These are phyloP conservation scores for Leishmania guyanensis DNA, from an alignment of 208 protist genomes.

Conservation along the genomic window DNA sequence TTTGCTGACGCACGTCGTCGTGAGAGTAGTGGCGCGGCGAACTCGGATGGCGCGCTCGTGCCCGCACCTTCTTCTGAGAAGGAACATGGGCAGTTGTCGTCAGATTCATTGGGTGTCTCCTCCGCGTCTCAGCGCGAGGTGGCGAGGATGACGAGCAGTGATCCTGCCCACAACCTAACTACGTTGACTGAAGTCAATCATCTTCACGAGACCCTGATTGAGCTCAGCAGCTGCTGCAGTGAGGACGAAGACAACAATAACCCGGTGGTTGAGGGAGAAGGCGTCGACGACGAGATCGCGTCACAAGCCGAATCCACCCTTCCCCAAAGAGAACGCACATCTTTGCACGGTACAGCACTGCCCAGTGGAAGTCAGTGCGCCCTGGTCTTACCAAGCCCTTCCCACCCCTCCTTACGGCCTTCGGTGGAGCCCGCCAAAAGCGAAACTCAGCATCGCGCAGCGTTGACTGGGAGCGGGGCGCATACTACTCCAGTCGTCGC, in stretches of 20 bases:
- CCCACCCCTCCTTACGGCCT: neutral
- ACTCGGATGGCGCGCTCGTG: neutral
- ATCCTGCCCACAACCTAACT: neutral
- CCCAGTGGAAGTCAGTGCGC: no score
- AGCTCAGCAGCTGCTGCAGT: conserved; percentile 15
- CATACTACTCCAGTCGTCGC: neutral
- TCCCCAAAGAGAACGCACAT: neutral
- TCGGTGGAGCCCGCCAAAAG: no score
- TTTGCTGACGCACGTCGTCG: neutral
- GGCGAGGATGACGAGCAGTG: neutral
- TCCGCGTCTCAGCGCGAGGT: neutral
- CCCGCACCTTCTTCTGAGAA: neutral
- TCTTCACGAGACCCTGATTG: conserved; percentile 20
- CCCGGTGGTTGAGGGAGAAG: neutral
- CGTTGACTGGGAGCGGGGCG: neutral
- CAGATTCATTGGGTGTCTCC: neutral
- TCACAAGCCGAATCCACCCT: neutral
- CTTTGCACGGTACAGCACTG: neutral
- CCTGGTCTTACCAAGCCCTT: neutral
- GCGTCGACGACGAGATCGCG: neutral
- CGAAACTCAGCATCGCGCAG: neutral
- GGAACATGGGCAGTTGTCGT: neutral
- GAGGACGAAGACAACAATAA: neutral
- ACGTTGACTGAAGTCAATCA: neutral
- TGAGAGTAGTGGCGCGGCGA: neutral